Evolutionary conservation across 2,329 filamentous ascomycete species (phyloP).

Genomic region (Huntiella bhutanensis): DNA sequence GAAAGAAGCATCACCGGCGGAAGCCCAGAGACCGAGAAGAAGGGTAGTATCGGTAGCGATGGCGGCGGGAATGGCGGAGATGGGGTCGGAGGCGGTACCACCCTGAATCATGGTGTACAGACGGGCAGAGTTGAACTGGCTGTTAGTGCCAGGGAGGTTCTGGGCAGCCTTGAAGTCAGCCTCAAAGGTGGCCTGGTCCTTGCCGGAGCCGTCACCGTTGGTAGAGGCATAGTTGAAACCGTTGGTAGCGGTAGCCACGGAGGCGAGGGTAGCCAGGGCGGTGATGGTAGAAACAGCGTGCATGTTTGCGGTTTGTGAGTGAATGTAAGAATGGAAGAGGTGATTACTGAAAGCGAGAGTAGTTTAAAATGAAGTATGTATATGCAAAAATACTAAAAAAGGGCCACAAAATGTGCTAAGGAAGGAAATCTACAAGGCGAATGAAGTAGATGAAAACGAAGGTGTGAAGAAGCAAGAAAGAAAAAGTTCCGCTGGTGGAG

Average conservation of each 20-base stretch:
- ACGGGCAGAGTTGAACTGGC: conserved; percentile 46
- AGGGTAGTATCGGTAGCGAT: conserved; percentile 62
- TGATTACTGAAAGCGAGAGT: too few relatives aligned
- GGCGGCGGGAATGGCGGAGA: conserved; percentile 61
- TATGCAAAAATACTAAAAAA: background rate
- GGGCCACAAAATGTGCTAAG: background rate
- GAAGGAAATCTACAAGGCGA: conserved; percentile 1
- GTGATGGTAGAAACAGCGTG: conserved; percentile 9
- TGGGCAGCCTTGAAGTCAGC: conserved; percentile 48
- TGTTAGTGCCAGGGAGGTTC: conserved; percentile 41
- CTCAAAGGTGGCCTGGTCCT: conserved; percentile 47
- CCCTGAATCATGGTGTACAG: conserved; percentile 53
- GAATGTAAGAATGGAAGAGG: conserved; percentile 3
- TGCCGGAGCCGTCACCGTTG: conserved; percentile 39
- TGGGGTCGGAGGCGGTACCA: conserved; percentile 39
- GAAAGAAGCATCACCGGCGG: conserved; percentile 42
- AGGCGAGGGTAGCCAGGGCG: conserved; percentile 6
- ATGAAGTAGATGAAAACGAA: background rate
- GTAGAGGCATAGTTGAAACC: conserved; percentile 60
- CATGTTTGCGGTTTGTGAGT: conserved; percentile 8
- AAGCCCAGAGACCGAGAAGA: conserved; percentile 71
- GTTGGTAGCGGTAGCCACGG: conserved; percentile 23
- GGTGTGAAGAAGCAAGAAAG: background rate
- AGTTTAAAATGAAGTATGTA: too few relatives aligned
- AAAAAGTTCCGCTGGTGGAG: conserved; percentile 2